Evolutionary conservation across 2,329 filamentous ascomycete genomes (phyloP).

Genomic region (Alternaria hordeiaustralica): DNA sequence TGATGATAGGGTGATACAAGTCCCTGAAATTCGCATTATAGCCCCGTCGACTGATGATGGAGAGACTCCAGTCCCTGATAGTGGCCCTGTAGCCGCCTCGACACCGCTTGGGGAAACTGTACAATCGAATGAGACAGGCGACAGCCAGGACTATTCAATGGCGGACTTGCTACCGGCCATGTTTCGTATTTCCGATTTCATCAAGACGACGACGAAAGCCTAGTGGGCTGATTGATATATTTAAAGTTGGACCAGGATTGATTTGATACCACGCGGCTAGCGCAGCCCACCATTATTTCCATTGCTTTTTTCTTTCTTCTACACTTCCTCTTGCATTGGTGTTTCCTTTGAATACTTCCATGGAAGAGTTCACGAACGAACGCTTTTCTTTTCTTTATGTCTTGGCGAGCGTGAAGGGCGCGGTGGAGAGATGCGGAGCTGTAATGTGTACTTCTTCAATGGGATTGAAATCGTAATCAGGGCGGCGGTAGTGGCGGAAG

Average conservation of each 20-base stretch:
- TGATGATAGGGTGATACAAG: neutral
- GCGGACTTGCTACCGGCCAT: neutral
- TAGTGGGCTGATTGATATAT: neutral
- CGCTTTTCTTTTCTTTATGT: neutral
- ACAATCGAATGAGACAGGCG: neutral
- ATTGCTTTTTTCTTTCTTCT: conserved; percentile 2
- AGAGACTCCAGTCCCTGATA: neutral
- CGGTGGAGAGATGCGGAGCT: neutral
- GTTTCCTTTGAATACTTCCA: neutral
- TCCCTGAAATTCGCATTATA: neutral
- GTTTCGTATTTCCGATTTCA: neutral
- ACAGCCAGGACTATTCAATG: neutral
- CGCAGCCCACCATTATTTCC: conserved; percentile 8
- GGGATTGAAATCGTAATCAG: neutral
- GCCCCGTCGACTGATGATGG: neutral
- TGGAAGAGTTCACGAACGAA: neutral
- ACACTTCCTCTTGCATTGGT: neutral
- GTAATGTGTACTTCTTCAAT: conserved; percentile 1
- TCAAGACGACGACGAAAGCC: neutral
- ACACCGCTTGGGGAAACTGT: neutral
- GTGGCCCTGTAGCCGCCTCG: neutral
- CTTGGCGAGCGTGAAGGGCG: neutral
- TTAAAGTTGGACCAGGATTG: neutral
- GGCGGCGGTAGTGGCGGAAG: neutral
- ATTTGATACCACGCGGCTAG: conserved; percentile 18